A percentile compares a stretch with the other conserved stretches of the same genome.
Evolutionary conservation across 768 basidiomycete genomes (phyloP).

Genomic region (Mycena galericulata): DNA sequence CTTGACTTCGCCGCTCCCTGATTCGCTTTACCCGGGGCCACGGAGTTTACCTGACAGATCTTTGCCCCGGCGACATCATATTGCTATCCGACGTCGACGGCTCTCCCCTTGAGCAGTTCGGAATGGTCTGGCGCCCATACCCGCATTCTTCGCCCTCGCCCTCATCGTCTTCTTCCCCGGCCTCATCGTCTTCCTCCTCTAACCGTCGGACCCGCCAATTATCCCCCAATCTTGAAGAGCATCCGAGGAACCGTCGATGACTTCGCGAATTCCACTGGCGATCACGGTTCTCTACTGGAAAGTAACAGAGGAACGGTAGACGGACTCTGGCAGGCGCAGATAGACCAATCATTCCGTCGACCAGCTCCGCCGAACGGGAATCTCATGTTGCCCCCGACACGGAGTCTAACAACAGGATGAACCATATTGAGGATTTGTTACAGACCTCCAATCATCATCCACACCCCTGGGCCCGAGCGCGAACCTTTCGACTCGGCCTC

Average conservation of each 20-base stretch:
- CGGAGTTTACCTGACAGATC: slow-evolving; percentile 13
- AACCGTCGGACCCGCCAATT: slow-evolving; percentile 52
- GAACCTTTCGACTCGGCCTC: slow-evolving; percentile 6
- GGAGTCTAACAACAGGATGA: slow-evolving; percentile 55
- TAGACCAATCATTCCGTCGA: slow-evolving; percentile 72
- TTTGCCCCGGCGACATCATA: slow-evolving; percentile 47
- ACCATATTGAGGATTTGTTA: slow-evolving; percentile 61
- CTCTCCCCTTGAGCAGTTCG: slow-evolving; percentile 18
- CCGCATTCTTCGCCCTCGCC: slow-evolving; percentile 50
- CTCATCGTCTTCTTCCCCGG: slow-evolving; percentile 49
- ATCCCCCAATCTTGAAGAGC: slow-evolving; percentile 7
- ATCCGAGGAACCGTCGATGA: slow-evolving; percentile 68
- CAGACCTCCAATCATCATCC: slow-evolving; percentile 42
- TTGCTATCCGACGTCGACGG: slow-evolving; percentile 43
- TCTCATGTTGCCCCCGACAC: slow-evolving; percentile 54
- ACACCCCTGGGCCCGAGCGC: slow-evolving; percentile 3
- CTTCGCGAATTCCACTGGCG: slow-evolving; percentile 56
- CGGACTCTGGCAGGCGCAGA: slow-evolving; percentile 73
- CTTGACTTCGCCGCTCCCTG: slow-evolving; percentile 50
- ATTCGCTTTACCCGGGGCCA: too few relatives aligned
- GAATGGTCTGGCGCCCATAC: slow-evolving; percentile 35
- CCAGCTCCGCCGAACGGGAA: slow-evolving; percentile 64
- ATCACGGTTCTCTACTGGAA: slow-evolving; percentile 16
- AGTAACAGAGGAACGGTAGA: slow-evolving; percentile 61
- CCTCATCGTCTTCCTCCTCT: slow-evolving; percentile 31